These are phyloP conservation scores for Medicago ruthenica DNA, from an alignment of 306 rosid species.

Conservation along the genomic window DNA sequence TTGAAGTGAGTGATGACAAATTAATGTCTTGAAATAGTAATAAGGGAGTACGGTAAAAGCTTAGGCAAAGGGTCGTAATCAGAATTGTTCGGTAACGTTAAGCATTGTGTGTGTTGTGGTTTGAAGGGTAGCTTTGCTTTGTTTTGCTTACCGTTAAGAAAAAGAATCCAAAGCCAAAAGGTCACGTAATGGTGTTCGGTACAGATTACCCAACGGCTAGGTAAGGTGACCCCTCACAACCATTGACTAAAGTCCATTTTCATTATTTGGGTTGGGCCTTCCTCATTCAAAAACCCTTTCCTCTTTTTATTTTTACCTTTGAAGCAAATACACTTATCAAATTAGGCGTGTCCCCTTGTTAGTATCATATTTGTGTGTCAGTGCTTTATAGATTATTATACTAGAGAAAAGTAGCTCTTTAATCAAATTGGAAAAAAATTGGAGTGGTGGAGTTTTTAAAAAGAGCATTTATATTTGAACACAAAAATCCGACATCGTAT, in stretches of 20 bases:
- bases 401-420: too few species aligned
- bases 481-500: too few species aligned
- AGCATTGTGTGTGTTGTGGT: conserved; percentile 42
- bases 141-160: conserved; percentile 86
- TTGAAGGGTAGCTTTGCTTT: conserved; percentile 60
- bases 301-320: too few species aligned
- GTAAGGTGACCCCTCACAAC: conserved; percentile 23
- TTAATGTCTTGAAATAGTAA: neutral
- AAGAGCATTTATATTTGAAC: too few species aligned
- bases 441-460: too few species aligned
- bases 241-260: conserved; percentile 23
- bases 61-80: conserved; percentile 79
- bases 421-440: too few species aligned
- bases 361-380: too few species aligned
- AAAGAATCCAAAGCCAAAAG: conserved; percentile 77
- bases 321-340: too few species aligned
- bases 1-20: neutral
- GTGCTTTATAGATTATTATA: too few species aligned
- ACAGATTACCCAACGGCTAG: conserved; percentile 58
- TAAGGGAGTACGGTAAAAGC: conserved; percentile 4
- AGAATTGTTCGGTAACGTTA: conserved; percentile 54
- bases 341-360: too few species aligned
- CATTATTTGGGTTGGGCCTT: neutral
- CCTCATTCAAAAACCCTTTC: neutral
- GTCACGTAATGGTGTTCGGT: conserved; percentile 42